Percentiles rank a stretch among this genome's conserved stretches.
phyloP scores from a whole-genome alignment of 306 rosid genomes.

The Casuarina cunninghamiana region DNA sequence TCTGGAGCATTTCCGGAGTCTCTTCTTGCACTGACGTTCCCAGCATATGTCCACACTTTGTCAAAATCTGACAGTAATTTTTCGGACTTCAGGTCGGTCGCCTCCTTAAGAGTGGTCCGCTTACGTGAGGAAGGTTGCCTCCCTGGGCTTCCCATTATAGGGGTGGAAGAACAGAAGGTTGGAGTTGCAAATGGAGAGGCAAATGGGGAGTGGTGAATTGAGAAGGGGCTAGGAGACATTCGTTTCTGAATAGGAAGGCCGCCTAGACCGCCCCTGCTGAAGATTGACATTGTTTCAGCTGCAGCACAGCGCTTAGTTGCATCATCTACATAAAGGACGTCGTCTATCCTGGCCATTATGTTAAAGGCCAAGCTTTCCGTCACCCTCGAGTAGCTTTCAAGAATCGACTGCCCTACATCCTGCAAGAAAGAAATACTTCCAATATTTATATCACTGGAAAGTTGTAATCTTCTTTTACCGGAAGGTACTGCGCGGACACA shows the following conservation, averaged over 20 bases:
- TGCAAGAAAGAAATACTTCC: constrained; percentile 40
- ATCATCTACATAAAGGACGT: constrained; percentile 80
- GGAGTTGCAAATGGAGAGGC: constrained; percentile 90
- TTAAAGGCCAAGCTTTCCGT: constrained; percentile 95
- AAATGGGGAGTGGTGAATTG: constrained; percentile 78
- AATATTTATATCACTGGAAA: neutral
- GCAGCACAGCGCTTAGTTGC: constrained; percentile 67
- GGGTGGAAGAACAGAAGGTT: constrained; percentile 73
- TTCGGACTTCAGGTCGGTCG: constrained; percentile 38
- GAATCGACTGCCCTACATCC: constrained; percentile 97
- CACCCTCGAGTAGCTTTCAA: constrained; percentile 97
- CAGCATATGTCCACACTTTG: constrained; percentile 74
- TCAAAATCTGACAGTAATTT: constrained; percentile 57
- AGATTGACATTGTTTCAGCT: constrained; percentile 63
- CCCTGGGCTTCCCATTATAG: constrained; percentile 66
- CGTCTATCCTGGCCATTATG: constrained; percentile 93
- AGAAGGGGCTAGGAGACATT: constrained; percentile 89
- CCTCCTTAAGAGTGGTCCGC: constrained; percentile 39
- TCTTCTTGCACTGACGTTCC: constrained; percentile 76
- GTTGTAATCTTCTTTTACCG: neutral
- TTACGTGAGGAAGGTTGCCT: constrained; percentile 42
- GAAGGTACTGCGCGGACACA: neutral
- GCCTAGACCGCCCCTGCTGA: constrained; percentile 68
- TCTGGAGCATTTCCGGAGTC: constrained; percentile 73
- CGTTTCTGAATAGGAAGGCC: constrained; percentile 85